Evolutionary conservation across 1,284 basidiomycete genomes (phyloP), one percentile per base, ranked within the genome.

Genomic region (Melampsora larici-populina): DNA sequence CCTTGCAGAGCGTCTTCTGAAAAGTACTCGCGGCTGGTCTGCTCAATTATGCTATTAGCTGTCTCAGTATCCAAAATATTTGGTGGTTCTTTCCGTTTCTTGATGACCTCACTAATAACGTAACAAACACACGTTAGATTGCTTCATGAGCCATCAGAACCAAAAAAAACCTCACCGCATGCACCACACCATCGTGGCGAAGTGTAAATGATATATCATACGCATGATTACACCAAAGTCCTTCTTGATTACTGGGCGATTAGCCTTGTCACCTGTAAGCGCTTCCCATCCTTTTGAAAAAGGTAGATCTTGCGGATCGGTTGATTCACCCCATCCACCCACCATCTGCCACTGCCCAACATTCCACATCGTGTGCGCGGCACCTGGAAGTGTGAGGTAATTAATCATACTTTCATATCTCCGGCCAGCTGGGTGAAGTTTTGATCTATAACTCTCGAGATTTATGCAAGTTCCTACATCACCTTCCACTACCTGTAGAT

Each of bases 361-460:
- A 29, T 73, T 73, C 71, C 71, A 65, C 62, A 65, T 31, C 24
- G 60, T 73, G 21, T 73, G 71, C 17, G 43, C 60, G 46, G 62
- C 71, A n/a, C 71, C 71, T 31, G 48, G 71, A 29, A 73, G 40
- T 9, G 46, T 18, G 1, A 73, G 48, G 26, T 46, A 26, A 51
- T 73, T 73, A 24, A n/a, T 18, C 9, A 73, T 21, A 15, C 43
- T 49, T 49, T 24, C 64, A 46, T 64, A 40, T 2, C 11, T 1
- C 49, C 49, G 29, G 6, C 60, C 24, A 1, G 43, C 62, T 3
- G 71, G 71, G 17, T 31, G 24, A 31, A n/a, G 43, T 11, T 31
- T 60, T 26, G 40, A 7, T 0, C 60, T 1, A 31, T 62, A 46
- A 51, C 43, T 51, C 13, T 21, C 6, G 0, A 73, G 6, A n/a